Base-by-base conservation (phyloP, 441 rosid genomes). In the Codiaeum variegatum region DNA sequence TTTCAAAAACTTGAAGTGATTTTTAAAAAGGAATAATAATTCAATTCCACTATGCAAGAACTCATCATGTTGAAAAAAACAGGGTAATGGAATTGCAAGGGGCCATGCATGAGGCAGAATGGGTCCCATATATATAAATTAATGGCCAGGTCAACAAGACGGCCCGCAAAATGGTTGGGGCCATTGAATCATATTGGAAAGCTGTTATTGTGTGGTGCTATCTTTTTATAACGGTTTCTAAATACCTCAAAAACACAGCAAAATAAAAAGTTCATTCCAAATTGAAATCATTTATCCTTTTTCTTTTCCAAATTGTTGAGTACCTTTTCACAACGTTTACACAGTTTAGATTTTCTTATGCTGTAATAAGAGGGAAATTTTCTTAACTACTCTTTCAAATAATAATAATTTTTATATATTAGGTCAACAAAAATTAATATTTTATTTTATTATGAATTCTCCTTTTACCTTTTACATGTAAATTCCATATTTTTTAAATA, bases 151-250 rank as follows among this genome's bases (percentile, higher is more conserved):
- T 71, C 77, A 70, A 66, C 70, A 60, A 3, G 29, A 59, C 34
- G 42, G 66, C 74, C 74, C 34, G 47, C 72, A 65, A 58, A 19
- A 15, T 26, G 36, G 23, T 34, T 38, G 62, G 55, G 24, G 6
- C 44, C 24, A 36, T 44, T 3, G 23, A 61, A 55, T 26, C 6
- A 38, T n/a, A 15, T 51, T 42, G 6, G 12, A 67, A 67, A 51
- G 71, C 60, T 19, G 59, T 34, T 32, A 32, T 19, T 18, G 23
- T 24, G 52, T 8, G 16, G 7, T 70, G 29, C 9, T 38, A 0
- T n/a, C 32, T 42, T 29, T 55, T 65, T 19, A 11, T 62, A 79
- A 79, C 83, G 81, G 81, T 82, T 74, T 74, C 76, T n/a, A 72
- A 69, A 77, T 66, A 23, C 70, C 44, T 31, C 52, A 62, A 61